These are phyloP conservation scores for Marasmius fiardii DNA, from an alignment of 1,284 basidiomycete genomes.

Conservation along the genomic window DNA sequence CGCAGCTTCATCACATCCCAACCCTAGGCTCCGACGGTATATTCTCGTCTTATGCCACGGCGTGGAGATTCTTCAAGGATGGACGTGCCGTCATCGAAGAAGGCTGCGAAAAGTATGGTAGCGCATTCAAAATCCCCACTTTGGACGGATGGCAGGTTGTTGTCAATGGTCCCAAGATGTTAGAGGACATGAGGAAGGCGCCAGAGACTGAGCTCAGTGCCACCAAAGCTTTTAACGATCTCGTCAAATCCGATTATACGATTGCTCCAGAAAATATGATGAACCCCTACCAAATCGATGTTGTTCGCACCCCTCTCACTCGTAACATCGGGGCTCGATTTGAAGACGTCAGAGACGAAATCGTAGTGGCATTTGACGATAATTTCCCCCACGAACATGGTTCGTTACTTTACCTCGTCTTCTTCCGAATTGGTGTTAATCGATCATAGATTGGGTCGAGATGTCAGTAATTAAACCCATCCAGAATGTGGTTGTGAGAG, in stretches of 20 bases:
- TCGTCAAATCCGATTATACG: conserved; percentile 19
- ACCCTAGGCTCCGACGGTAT: neutral
- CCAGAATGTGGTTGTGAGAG: conserved; percentile 19
- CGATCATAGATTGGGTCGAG: conserved; percentile 17
- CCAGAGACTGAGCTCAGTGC: conserved; percentile 35
- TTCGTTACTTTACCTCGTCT: neutral
- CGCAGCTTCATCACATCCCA: neutral
- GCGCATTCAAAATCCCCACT: conserved; percentile 7
- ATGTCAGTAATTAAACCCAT: conserved; percentile 13
- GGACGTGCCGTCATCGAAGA: neutral
- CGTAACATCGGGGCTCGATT: conserved; percentile 21
- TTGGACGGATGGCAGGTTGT: conserved; percentile 20
- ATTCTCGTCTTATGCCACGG: neutral
- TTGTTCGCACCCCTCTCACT: conserved; percentile 21
- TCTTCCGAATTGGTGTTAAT: neutral
- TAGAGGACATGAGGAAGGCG: conserved; percentile 35
- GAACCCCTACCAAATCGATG: conserved; percentile 19
- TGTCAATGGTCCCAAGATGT: conserved; percentile 26
- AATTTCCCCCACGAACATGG: conserved; percentile 8
- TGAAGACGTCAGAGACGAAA: conserved; percentile 24
- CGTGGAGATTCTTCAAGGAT: neutral
- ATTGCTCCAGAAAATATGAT: conserved; percentile 11
- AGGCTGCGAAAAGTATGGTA: neutral
- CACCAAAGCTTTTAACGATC: neutral
- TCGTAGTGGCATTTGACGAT: conserved; percentile 16